These are phyloP conservation scores for Suhomyces faveliae DNA, from an alignment of 805 yeast species.

Conservation along the genomic window DNA sequence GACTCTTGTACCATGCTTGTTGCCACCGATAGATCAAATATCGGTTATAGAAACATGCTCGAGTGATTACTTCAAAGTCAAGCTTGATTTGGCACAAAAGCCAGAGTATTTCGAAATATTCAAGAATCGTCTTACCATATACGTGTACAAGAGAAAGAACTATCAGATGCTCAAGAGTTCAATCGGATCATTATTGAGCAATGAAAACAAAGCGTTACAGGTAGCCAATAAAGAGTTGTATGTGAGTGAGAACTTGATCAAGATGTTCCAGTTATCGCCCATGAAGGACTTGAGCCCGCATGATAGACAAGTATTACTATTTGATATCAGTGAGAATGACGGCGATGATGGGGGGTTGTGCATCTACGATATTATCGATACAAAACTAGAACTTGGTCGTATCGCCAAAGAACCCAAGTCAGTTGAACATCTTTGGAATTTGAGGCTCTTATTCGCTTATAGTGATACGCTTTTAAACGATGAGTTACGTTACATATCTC, in stretches of 20 bases:
- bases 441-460: slow-evolving; percentile 60
- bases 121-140: slow-evolving; percentile 45
- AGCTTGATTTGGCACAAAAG: slow-evolving; percentile 42
- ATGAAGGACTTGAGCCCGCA: slow-evolving; percentile 21
- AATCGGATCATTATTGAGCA: slow-evolving; percentile 32
- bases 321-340: slow-evolving; percentile 21
- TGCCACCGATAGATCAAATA: slow-evolving; percentile 60
- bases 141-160: slow-evolving; percentile 48
- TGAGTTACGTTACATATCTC: slow-evolving; percentile 44
- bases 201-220: slow-evolving; percentile 31
- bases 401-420: slow-evolving; percentile 42
- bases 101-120: slow-evolving; percentile 45
- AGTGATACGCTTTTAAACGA: slow-evolving; percentile 44
- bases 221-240: slow-evolving; percentile 26
- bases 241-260: slow-evolving; percentile 24
- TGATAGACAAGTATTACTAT: slow-evolving; percentile 31
- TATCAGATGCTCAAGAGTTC: slow-evolving; percentile 37
- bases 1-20: slow-evolving; percentile 59
- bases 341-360: slow-evolving; percentile 33
- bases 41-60: slow-evolving; percentile 45
- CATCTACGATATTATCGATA: slow-evolving; percentile 48
- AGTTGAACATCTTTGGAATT: slow-evolving; percentile 61
- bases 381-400: slow-evolving; percentile 49
- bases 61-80: slow-evolving; percentile 53
- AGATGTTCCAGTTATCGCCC: slow-evolving; percentile 22